Evolutionary conservation across 305 asterid species (phyloP), one percentile per base, ranked within the genome.

Genomic region (Solanum hybrid): DNA sequence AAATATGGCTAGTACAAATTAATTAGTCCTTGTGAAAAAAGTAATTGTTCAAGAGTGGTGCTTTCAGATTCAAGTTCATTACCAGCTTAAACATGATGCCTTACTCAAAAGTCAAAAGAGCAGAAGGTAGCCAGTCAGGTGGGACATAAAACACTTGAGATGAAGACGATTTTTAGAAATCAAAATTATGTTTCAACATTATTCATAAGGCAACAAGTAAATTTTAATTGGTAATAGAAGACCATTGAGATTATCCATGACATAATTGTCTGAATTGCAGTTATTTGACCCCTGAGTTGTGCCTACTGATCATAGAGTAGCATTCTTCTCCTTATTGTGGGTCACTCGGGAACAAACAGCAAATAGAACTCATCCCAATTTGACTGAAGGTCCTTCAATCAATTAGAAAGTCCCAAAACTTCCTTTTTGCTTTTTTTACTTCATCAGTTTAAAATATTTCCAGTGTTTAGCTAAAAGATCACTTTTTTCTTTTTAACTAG

Each of bases 11-110:
- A 32, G 42, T 77, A 77, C 24, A 76, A 76, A 76, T 9, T 32
- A 76, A 42, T 31, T 29, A 19, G 76, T 40, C 37, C 60, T 80
- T 31, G 27, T 12, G 45, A 60, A 64, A 64, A 9, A 38, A 32
- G 38, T 76, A 77, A 77, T 13, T 34, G 42, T 19, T 77, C 82
- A 75, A 75, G 24, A 14, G 38, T 15, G 24, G 24, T 75, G 80
- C 37, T 91, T 90, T 91, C 96, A 96, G 98, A 92, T 96, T 22
- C 98, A 95, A 92, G 99, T 98, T 3, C 98, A 93, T 95, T 86
- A 98, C 96, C 93, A 95, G 99, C 92, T 96, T 98, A 77, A 97
- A 96, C 9, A 98, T 96, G 93, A 97, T 97, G 98, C 97, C 95
- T 51, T 97, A 95, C 92, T 96, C 97, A 15, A 94, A 64, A 64